Evolutionary conservation across 148 eudicot species (phyloP), one percentile per base, ranked within the genome.

Genomic region (Chenopodium album): DNA sequence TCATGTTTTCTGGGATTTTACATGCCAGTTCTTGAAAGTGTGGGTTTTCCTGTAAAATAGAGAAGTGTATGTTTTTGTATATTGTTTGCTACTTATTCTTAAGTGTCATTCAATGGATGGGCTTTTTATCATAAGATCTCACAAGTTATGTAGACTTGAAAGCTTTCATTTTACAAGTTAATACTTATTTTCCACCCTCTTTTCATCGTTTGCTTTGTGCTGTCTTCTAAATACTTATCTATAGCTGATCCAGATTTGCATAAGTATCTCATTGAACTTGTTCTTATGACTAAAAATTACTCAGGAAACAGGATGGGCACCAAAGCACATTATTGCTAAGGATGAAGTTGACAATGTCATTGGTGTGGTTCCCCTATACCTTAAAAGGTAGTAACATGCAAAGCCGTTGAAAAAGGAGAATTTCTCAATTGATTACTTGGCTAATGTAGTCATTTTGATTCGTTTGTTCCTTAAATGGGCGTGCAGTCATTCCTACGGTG

Each of bases 401-500:
- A 75, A 52, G 67, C 48, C 79, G 54, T 66, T 71, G 3, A 17
- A 74, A 65, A 7, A 19, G 7, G n/a, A 64, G 17, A 5, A 68
- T 71, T 66, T 44, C 64, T 65, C 6, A 54, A 16, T 13, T 77
- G 9, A 29, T 14, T 77, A 11, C 23, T 84, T 54, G 31, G 71
- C 59, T 29, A 47, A 72, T 34, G 28, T 72, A 20, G 70, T 77
- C 65, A 56, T 28, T 34, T 77, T 82, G 76, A 56, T 79, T 76
- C 66, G 54, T 79, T 41, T 41, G 65, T 76, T 29, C 71, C 69
- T 78, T 78, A 28, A 66, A 80, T 73, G 67, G 56, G 79, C 17
- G 67, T 92, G 89, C 94, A 96, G 99, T 89, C 99, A 96, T 83
- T 96, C 99, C 46, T 94, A 90, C 83, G 99, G 99, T 72, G 99